Percentiles rank a stretch among this genome's conserved stretches.
Evolutionary conservation across 177 flowering plant genomes (phyloP).

Genomic region (Vitis hybrid): DNA sequence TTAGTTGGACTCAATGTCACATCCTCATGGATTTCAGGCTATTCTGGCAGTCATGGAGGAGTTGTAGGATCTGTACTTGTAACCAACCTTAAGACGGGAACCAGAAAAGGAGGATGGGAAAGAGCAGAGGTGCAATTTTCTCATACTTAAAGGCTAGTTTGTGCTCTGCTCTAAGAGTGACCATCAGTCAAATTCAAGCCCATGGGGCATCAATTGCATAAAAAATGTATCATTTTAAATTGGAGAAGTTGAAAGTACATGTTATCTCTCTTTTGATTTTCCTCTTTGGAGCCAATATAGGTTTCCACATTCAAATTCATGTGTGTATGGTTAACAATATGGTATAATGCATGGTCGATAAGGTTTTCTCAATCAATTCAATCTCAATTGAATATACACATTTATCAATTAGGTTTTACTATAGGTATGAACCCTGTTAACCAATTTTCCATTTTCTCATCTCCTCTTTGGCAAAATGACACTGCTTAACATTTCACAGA

Average conservation of each 20-base stretch:
- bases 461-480: too few relatives aligned
- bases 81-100: conserved; percentile 74
- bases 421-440: accelerated
- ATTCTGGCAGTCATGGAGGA: conserved; percentile 71
- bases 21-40: conserved; percentile 44
- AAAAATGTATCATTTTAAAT: background rate
- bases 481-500: too few relatives aligned
- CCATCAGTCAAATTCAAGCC: background rate
- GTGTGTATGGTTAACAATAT: background rate
- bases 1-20: conserved; percentile 8
- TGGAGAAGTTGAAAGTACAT: background rate
- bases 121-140: conserved; percentile 65
- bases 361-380: too few relatives aligned
- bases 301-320: background rate
- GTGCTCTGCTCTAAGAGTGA: background rate
- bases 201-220: background rate
- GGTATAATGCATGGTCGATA: too few relatives aligned
- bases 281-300: background rate
- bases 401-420: too few relatives aligned
- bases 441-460: too few relatives aligned
- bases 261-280: background rate
- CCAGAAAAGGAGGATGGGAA: conserved; percentile 72
- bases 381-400: too few relatives aligned
- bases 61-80: conserved; percentile 86
- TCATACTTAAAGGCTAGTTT: background rate